Evolutionary conservation across 2,329 filamentous ascomycete genomes (phyloP).

Genomic region (Alternaria gansuensis): DNA sequence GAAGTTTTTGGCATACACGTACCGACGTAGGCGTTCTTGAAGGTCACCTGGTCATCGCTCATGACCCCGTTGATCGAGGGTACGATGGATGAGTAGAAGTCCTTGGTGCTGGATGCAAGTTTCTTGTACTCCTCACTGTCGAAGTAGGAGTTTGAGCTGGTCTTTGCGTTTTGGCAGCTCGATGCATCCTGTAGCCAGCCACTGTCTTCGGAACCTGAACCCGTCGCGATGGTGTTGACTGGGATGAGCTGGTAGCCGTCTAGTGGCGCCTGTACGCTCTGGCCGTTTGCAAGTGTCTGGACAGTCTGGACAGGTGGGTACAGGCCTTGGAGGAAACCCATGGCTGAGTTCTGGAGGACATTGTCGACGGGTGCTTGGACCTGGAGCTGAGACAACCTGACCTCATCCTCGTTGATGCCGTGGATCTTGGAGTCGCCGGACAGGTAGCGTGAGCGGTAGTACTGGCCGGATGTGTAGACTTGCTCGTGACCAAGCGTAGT

Average conservation of each 20-base stretch:
- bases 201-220: conserved; percentile 66
- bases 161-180: conserved; percentile 63
- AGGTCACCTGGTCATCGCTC: conserved; percentile 59
- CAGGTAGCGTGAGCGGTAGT: conserved; percentile 81
- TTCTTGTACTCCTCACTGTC: conserved; percentile 59
- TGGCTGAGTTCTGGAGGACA: conserved; percentile 82
- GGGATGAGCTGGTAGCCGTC: conserved; percentile 86
- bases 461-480: conserved; percentile 75
- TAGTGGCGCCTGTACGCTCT: conserved; percentile 71
- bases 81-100: conserved; percentile 63
- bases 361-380: conserved; percentile 76
- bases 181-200: conserved; percentile 68
- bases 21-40: conserved; percentile 73
- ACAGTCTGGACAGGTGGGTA: conserved; percentile 74
- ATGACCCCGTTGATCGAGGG: conserved; percentile 65
- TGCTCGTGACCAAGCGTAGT: conserved; percentile 82
- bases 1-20: background rate
- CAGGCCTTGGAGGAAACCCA: conserved; percentile 82
- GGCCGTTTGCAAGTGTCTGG: conserved; percentile 76
- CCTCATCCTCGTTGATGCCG: conserved; percentile 71
- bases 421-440: conserved; percentile 68
- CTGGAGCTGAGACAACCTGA: conserved; percentile 74
- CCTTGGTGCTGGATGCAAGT: conserved; percentile 59
- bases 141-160: conserved; percentile 69
- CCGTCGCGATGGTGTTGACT: conserved; percentile 68